These are phyloP conservation scores for Firmiana major DNA, from an alignment of 345 rosid species.

Conservation along the genomic window DNA sequence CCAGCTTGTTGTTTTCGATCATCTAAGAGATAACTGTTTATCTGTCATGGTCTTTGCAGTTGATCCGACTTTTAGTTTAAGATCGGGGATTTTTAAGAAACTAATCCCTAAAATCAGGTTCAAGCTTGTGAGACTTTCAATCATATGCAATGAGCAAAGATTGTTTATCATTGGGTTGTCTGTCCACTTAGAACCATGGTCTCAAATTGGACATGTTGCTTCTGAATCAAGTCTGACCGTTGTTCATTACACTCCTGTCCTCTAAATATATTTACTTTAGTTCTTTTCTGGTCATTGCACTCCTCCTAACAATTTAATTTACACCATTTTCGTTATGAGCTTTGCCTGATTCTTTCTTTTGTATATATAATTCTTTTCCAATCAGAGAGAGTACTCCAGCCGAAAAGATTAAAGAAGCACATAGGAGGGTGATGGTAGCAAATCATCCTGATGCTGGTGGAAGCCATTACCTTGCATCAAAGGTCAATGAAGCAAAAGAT, in stretches of 20 bases:
- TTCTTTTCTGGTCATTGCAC: neutral
- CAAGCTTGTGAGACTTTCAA: too few relatives aligned
- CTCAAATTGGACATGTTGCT: neutral
- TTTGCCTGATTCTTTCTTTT: neutral
- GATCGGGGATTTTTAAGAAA: too few relatives aligned
- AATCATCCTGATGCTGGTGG: constrained; percentile 58
- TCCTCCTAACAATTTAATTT: neutral
- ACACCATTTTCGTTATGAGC: neutral
- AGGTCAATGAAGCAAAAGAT: constrained; percentile 48
- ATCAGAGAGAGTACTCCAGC: constrained; percentile 49
- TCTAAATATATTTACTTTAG: neutral
- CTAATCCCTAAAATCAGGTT: too few relatives aligned
- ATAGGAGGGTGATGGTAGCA: constrained; percentile 62
- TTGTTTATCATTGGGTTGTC: too few relatives aligned
- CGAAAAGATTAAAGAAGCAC: constrained; percentile 68
- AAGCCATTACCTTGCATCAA: constrained; percentile 50
- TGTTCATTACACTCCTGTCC: neutral
- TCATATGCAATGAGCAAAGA: too few relatives aligned
- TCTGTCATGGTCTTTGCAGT: too few relatives aligned
- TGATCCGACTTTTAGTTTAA: too few relatives aligned
- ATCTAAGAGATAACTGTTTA: too few relatives aligned
- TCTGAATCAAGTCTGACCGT: neutral
- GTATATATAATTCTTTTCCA: neutral
- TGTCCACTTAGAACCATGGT: too few relatives aligned
- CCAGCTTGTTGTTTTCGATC: too few relatives aligned